A percentile compares a stretch with the other conserved stretches of the same genome.
phyloP scores from a whole-genome alignment of 495 filamentous ascomycete genomes.

The Hypomontagnella submonticulosa region DNA sequence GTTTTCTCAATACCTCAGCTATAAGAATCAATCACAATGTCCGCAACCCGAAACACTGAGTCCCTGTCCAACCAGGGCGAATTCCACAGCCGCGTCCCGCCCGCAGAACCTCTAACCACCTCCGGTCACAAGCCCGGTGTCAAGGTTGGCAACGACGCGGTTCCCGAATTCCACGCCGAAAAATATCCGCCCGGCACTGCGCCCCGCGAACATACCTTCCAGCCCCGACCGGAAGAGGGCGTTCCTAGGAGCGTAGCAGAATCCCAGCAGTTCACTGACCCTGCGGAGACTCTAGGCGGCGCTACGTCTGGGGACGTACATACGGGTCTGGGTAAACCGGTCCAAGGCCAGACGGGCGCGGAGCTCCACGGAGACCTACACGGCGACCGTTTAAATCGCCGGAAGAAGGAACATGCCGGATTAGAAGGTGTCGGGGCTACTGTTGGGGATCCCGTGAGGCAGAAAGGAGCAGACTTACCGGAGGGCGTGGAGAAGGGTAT shows the following conservation, averaged over 20 bases:
- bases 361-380: constrained; percentile 66
- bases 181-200: constrained; percentile 72
- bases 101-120: constrained; percentile 62
- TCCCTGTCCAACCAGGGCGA: constrained; percentile 66
- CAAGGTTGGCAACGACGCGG: constrained; percentile 67
- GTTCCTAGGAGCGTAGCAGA: constrained; percentile 58
- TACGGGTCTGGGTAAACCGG: constrained; percentile 68
- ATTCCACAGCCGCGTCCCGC: constrained; percentile 64
- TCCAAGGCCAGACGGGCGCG: constrained; percentile 66
- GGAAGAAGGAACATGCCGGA: constrained; percentile 65
- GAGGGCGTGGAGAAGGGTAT: constrained; percentile 51
- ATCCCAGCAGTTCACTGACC: constrained; percentile 34
- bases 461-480: constrained; percentile 53
- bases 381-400: constrained; percentile 40
- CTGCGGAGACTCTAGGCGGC: constrained; percentile 68
- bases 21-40: constrained; percentile 58
- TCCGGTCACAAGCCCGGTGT: constrained; percentile 73
- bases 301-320: constrained; percentile 72
- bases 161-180: constrained; percentile 71
- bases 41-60: constrained; percentile 62
- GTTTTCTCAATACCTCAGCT: background rate
- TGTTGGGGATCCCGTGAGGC: constrained; percentile 46
- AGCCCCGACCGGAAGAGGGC: constrained; percentile 62
- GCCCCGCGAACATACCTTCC: constrained; percentile 68
- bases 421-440: constrained; percentile 64